Conservation (phyloP, 2,329 filamentous ascomycete species). For the Microsporum audouinii region DNA sequence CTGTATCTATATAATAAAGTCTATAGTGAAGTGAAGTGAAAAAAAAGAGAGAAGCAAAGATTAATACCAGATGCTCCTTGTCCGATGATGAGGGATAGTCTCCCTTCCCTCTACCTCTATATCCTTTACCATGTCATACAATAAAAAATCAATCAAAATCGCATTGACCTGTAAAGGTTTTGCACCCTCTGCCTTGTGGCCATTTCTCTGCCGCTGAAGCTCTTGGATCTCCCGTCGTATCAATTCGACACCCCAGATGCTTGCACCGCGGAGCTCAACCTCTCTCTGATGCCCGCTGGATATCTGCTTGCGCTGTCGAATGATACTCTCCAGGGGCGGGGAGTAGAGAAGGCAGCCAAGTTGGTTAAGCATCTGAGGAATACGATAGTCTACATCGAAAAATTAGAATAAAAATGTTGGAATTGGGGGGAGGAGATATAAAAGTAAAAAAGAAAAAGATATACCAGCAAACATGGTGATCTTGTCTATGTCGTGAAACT, state of each 20-base stretch:
- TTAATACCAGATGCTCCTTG: conserved; percentile 88
- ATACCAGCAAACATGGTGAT: conserved; percentile 88
- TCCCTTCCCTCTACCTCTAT: conserved; percentile 51
- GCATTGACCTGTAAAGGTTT: conserved; percentile 56
- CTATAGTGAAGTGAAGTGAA: background rate
- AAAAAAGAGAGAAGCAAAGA: background rate
- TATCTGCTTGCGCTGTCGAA: conserved; percentile 54
- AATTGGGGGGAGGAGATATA: background rate
- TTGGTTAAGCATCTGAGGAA: conserved; percentile 82
- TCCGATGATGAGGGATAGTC: conserved; percentile 69
- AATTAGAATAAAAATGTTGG: background rate
- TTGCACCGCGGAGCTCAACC: conserved; percentile 79
- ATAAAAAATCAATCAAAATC: conserved; percentile 90
- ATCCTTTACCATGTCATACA: conserved; percentile 91
- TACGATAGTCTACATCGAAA: conserved; percentile 60
- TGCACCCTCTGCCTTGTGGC: conserved; percentile 3
- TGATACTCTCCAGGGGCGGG: conserved; percentile 60
- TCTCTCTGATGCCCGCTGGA: conserved; percentile 67
- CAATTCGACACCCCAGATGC: conserved; percentile 91
- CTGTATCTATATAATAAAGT: background rate
- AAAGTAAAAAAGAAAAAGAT: conserved; percentile 8
- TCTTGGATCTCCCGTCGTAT: conserved; percentile 64
- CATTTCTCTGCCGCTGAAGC: conserved; percentile 6
- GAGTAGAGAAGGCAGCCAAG: conserved; percentile 77
- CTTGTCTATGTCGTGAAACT: conserved; percentile 81